Base-by-base conservation (phyloP, 2,329 filamentous ascomycete species). In the Trichoderma guizhouense region DNA sequence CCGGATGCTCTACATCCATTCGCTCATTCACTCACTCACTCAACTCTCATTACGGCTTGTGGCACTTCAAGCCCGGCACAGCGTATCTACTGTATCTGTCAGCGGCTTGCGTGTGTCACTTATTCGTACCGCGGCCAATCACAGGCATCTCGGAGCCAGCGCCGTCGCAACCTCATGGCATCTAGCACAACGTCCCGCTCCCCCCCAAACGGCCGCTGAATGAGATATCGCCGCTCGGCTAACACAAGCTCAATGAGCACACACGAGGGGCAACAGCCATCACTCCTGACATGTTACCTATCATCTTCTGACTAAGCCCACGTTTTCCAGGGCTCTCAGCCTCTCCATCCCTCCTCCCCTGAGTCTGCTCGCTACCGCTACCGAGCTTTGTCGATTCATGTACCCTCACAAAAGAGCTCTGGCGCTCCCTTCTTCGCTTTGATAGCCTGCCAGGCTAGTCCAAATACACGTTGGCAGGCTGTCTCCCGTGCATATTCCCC, bases 401-500 rank as follows among this genome's bases (percentile, higher is more conserved):
- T 21, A 34, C n/a, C 30, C 28, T 60, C 15, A 5, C 5, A 21
- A 30, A 60, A 32, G 21, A n/a, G n/a, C n/a, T 39, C n/a, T 43
- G n/a, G 57, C 26, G 39, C 36, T 61, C 57, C 39, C n/a, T 24
- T 26, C 39, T 51, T 62, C 21, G n/a, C 43, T 36, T 60, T 62
- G 39, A 62, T 34, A 69, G 57, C 66, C 66, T 61, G 47, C 39
- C 39, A 18, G 39, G 28, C 67, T 69, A 69, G 67, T 62, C 55
- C 57, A 26, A 15, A 69, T 53, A 15, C 67, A 69, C 26, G 5
- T 26, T 62, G 39, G 30, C 28, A 61, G 66, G 39, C 55, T 32
- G 55, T 62, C 67, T 61, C 66, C 36, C 39, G 67, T 62, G 67
- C 67, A 69, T 69, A 53, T 53, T 21, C 67, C 67, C 67, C 67